Conservation (phyloP, 73 alveolate species). For the Tetrahymena borealis region DNA sequence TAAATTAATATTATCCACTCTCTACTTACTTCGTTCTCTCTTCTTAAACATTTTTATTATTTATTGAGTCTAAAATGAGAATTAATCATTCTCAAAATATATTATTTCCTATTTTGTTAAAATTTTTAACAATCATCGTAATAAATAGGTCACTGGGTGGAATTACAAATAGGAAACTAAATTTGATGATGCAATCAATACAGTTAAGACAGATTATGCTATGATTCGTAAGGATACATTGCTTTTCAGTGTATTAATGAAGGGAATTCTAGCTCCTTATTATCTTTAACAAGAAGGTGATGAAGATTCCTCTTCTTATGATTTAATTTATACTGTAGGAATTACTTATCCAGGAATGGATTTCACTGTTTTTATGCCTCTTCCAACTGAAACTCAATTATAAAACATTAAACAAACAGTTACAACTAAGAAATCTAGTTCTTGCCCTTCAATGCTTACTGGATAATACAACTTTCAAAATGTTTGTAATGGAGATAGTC, state of each 20-base stretch:
- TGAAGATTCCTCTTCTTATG: background rate
- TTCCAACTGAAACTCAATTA: background rate
- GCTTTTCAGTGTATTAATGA: background rate
- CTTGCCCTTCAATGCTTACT: background rate
- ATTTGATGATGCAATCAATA: background rate
- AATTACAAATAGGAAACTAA: background rate
- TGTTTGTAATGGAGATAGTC: background rate
- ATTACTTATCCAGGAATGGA: background rate
- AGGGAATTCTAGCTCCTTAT: background rate
- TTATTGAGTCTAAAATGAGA: too few species aligned
- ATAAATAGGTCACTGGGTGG: too few species aligned
- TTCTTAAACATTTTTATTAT: too few species aligned
- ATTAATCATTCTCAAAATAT: too few species aligned
- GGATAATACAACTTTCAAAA: background rate
- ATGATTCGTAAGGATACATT: background rate
- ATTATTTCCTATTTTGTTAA: too few species aligned
- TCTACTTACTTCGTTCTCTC: too few species aligned
- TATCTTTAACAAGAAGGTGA: background rate
- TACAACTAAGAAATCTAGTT: background rate
- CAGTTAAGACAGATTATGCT: background rate
- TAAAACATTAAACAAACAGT: background rate
- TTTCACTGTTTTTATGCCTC: background rate
- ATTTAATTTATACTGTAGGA: background rate
- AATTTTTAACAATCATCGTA: too few species aligned
- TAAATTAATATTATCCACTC: too few species aligned